Percentiles rank a stretch among this genome's conserved stretches.
Conservation (phyloP, 2,329 filamentous ascomycete genomes). For the Fusarium graminum region DNA sequence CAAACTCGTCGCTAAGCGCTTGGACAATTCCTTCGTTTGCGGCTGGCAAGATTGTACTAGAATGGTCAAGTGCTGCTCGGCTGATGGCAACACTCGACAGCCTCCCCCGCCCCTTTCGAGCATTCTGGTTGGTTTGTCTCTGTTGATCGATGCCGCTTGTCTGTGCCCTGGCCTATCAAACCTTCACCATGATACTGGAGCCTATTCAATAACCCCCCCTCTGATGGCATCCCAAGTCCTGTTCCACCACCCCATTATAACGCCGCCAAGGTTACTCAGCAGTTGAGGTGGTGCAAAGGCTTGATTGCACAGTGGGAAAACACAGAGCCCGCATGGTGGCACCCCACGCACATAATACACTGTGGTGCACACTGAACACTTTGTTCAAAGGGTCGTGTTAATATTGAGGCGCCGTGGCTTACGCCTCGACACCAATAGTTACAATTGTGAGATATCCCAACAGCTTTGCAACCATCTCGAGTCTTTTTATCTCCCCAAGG, state of each 20-base stretch:
- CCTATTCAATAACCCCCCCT: background rate
- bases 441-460: background rate
- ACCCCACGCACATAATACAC: background rate
- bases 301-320: background rate
- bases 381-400: background rate
- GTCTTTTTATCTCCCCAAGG: background rate
- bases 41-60: no score
- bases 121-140: background rate
- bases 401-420: slow-evolving; percentile 17
- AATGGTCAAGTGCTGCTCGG: no score
- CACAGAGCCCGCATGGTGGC: background rate
- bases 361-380: slow-evolving; percentile 11
- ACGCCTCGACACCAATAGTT: slow-evolving; percentile 10
- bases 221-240: background rate
- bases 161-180: background rate
- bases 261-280: background rate
- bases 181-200: background rate
- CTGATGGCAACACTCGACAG: no score
- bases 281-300: background rate
- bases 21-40: no score
- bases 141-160: background rate
- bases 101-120: background rate
- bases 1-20: no score
- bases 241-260: background rate
- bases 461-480: background rate